A percentile compares a stretch with the other conserved stretches of the same genome.
phyloP scores from a whole-genome alignment of 495 filamentous ascomycete genomes.

The Astrothelium subdiscretum region DNA sequence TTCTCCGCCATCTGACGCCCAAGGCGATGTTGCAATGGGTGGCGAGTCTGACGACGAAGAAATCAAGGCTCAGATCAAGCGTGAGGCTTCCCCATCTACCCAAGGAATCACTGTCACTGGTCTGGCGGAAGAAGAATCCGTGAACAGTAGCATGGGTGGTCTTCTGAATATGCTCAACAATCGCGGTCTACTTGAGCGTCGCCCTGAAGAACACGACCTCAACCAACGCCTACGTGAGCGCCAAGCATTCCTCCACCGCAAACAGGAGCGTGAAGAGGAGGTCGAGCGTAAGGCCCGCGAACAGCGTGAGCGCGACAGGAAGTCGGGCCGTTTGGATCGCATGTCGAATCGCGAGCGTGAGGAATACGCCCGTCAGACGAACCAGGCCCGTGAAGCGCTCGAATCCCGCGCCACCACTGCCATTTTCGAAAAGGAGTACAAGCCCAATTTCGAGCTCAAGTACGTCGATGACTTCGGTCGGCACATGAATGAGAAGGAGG shows the following conservation, averaged over 20 bases:
- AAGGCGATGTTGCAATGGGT: constrained; percentile 51
- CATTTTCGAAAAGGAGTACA: constrained; percentile 76
- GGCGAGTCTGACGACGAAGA: constrained; percentile 37
- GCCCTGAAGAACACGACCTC: constrained; percentile 33
- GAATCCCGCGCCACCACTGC: constrained; percentile 71
- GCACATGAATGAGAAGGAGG: constrained; percentile 81
- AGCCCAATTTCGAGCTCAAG: constrained; percentile 76
- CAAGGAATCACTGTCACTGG: constrained; percentile 56
- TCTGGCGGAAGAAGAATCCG: constrained; percentile 69
- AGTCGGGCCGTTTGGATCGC: constrained; percentile 66
- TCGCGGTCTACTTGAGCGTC: constrained; percentile 53
- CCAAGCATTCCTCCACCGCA: constrained; percentile 71
- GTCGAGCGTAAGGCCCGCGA: constrained; percentile 66
- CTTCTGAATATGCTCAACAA: constrained; percentile 72
- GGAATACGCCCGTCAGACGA: constrained; percentile 74
- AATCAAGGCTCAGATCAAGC: constrained; percentile 37
- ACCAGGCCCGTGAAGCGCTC: constrained; percentile 70
- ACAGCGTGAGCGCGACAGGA: constrained; percentile 78
- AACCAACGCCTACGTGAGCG: constrained; percentile 63
- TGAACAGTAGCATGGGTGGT: constrained; percentile 64
- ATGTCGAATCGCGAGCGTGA: constrained; percentile 89
- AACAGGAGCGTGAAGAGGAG: constrained; percentile 56
- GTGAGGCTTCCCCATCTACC: constrained; percentile 35
- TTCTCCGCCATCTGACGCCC: constrained; percentile 39
- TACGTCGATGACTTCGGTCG: constrained; percentile 84